A percentile compares a stretch with the other conserved stretches of the same genome.
Conservation (phyloP, 2,329 filamentous ascomycete species). For the Neofusicoccum kwambonambiense region DNA sequence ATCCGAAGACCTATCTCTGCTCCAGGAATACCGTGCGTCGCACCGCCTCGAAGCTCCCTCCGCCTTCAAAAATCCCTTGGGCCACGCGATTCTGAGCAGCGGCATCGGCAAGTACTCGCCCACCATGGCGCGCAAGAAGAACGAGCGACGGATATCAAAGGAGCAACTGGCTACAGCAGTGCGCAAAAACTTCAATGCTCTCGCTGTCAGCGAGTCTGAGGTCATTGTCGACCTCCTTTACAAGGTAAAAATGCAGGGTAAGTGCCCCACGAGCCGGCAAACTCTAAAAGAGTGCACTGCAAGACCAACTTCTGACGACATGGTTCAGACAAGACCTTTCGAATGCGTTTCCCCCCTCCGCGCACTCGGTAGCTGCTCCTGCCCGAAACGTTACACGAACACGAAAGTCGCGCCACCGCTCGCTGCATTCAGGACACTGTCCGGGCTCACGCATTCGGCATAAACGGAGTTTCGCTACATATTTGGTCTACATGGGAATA, state of each 20-base stretch:
- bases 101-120: slow-evolving; percentile 71
- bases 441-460: not conserved
- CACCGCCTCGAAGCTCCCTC: slow-evolving; percentile 70
- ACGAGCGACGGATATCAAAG: slow-evolving; percentile 66
- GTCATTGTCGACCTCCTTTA: slow-evolving; percentile 78
- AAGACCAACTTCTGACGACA: slow-evolving; percentile 9
- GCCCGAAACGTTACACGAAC: slow-evolving; percentile 28
- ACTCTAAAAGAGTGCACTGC: not conserved
- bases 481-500: not conserved
- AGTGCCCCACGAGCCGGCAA: slow-evolving; percentile 20
- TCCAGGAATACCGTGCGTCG: slow-evolving; percentile 73
- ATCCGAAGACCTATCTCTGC: slow-evolving; percentile 63
- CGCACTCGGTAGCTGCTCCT: slow-evolving; percentile 23
- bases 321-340: slow-evolving; percentile 46
- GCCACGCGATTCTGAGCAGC: slow-evolving; percentile 50
- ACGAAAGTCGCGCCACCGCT: slow-evolving; percentile 30
- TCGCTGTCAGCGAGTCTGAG: slow-evolving; percentile 77
- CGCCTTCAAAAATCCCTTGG: slow-evolving; percentile 59
- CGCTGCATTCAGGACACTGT: not conserved
- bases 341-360: slow-evolving; percentile 43
- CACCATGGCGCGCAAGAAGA: slow-evolving; percentile 68
- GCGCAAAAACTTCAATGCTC: slow-evolving; percentile 79
- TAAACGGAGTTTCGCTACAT: not conserved
- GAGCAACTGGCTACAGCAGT: slow-evolving; percentile 70
- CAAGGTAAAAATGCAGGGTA: slow-evolving; percentile 62